phyloP scores from a whole-genome alignment of 805 yeast species.

The Candida takata region DNA sequence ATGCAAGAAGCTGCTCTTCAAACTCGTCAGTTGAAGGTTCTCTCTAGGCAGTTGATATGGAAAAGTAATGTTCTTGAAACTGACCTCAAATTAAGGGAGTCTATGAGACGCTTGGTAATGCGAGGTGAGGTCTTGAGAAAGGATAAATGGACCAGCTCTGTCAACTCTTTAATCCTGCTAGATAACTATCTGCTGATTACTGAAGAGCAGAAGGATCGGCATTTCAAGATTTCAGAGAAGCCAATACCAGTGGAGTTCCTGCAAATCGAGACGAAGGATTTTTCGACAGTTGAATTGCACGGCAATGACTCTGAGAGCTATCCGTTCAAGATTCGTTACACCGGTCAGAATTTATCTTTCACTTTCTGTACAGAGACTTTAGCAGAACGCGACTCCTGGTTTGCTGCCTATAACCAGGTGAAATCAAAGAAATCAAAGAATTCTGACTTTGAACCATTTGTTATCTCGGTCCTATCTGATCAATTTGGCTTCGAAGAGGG shows the following conservation, averaged over 20 bases:
- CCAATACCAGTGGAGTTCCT: constrained; percentile 59
- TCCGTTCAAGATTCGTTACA: constrained; percentile 48
- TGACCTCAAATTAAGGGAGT: constrained; percentile 45
- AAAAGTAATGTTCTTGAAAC: constrained; percentile 37
- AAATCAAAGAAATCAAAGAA: constrained; percentile 33
- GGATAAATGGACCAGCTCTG: constrained; percentile 56
- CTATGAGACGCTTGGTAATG: constrained; percentile 47
- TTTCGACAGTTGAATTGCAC: constrained; percentile 4
- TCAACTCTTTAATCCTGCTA: constrained; percentile 46
- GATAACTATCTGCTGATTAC: constrained; percentile 69
- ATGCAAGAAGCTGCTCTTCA: constrained; percentile 57
- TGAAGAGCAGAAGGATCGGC: constrained; percentile 39
- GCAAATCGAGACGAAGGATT: constrained; percentile 41
- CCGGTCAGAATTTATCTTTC: constrained; percentile 48
- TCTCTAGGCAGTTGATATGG: constrained; percentile 50
- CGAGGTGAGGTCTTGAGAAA: constrained; percentile 55
- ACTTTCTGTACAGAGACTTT: constrained; percentile 42
- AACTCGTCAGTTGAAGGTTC: constrained; percentile 43
- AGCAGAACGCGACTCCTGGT: constrained; percentile 55
- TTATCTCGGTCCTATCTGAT: constrained; percentile 46
- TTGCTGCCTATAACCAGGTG: constrained; percentile 41
- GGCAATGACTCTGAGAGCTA: constrained; percentile 13
- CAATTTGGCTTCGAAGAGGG: constrained; percentile 59
- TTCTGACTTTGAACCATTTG: constrained; percentile 45
- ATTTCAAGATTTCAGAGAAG: constrained; percentile 41